Evolutionary conservation across 139 green algal genomes (phyloP).

Genomic region (Tetratostichococcus sp.): DNA sequence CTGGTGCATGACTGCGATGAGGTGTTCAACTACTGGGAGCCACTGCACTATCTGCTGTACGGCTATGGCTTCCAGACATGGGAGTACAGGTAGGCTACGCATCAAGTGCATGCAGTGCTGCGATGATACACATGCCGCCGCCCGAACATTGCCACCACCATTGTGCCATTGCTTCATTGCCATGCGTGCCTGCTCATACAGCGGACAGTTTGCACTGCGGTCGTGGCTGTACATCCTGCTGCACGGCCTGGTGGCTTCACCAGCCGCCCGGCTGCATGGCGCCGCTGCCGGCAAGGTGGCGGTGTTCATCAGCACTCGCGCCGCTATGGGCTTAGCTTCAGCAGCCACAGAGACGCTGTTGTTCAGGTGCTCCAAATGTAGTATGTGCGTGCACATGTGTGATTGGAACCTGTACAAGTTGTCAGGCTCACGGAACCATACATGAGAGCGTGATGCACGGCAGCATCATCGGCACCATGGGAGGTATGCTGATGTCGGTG

Average conservation of each 20-base stretch:
- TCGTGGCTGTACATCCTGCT: constrained; percentile 81
- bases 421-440: no score
- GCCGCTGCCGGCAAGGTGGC: constrained; percentile 32
- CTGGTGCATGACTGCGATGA: constrained; percentile 92
- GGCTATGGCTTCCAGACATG: constrained; percentile 79
- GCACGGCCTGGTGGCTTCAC: constrained; percentile 42
- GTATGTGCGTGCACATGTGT: no score
- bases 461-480: no score
- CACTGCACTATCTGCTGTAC: constrained; percentile 78
- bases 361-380: constrained; percentile 20
- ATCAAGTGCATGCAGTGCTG: no score
- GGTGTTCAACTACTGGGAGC: constrained; percentile 90
- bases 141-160: no score
- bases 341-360: constrained; percentile 52
- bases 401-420: no score
- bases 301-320: constrained; percentile 54
- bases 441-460: no score
- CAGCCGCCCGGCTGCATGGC: constrained; percentile 28
- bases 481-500: no score
- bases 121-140: no score
- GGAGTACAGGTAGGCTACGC: constrained; percentile 73
- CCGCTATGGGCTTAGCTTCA: constrained; percentile 43
- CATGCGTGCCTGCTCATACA: no score
- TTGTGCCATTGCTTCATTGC: no score
- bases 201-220: constrained; percentile 66